Conservation (phyloP, 176 grass and related monocot genomes). For the Leersia perrieri region DNA sequence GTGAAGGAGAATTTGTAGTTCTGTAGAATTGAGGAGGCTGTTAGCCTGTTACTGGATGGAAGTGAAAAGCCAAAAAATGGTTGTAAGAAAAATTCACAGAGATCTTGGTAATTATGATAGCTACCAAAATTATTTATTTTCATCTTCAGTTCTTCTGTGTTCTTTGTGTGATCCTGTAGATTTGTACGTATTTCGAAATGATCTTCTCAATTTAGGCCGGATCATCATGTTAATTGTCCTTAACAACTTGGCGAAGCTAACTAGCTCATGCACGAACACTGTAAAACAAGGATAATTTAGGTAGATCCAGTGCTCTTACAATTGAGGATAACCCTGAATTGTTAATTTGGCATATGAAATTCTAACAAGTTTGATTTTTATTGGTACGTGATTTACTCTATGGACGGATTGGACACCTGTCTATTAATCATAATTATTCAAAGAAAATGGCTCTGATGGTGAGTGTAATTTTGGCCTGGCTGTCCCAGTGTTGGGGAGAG, state of each 20-base stretch:
- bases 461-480: constrained; percentile 20
- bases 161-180: not conserved
- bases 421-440: constrained; percentile 28
- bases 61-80: not conserved
- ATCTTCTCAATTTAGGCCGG: not conserved
- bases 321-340: not conserved
- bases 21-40: constrained; percentile 33
- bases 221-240: not conserved
- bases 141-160: not conserved
- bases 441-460: constrained; percentile 24
- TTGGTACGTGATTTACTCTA: not conserved
- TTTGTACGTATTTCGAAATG: not conserved
- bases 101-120: constrained; percentile 38
- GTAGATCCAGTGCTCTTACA: constrained; percentile 31
- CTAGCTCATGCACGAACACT: not conserved
- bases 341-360: constrained; percentile 25
- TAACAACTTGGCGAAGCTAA: not conserved
- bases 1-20: constrained; percentile 36
- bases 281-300: not conserved
- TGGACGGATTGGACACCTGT: constrained; percentile 32
- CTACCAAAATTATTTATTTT: constrained; percentile 17
- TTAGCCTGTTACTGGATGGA: constrained; percentile 25
- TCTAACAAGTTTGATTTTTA: constrained; percentile 21
- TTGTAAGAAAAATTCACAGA: constrained; percentile 30
- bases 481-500: constrained; percentile 6